Conservation (phyloP, 2,329 filamentous ascomycete species). For the Tympanopsis confertula region DNA sequence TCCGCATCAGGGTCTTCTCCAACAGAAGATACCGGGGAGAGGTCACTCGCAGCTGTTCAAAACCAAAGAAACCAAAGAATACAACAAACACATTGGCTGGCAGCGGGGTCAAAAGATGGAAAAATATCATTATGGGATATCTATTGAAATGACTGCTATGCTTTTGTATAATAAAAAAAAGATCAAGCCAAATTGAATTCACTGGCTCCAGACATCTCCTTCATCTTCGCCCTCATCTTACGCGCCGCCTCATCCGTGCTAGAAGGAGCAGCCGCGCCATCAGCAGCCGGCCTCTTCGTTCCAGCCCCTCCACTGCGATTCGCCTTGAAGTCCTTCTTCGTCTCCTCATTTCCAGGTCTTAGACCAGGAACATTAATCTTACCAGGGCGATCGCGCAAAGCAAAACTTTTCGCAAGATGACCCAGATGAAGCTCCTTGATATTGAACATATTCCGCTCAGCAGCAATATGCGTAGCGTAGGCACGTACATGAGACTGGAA, state of each 20-base stretch:
- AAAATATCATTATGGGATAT: constrained; percentile 94
- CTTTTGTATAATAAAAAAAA: neutral
- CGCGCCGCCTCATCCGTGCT: neutral
- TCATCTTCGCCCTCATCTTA: constrained; percentile 49
- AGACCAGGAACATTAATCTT: constrained; percentile 56
- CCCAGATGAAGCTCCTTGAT: constrained; percentile 84
- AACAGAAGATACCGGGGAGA: constrained; percentile 1
- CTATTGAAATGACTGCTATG: constrained; percentile 39
- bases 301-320: constrained; percentile 23
- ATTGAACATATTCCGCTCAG: constrained; percentile 78
- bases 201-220: constrained; percentile 40
- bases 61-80: constrained; percentile 49
- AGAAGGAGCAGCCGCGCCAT: constrained; percentile 1
- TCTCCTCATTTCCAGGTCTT: constrained; percentile 10
- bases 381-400: constrained; percentile 74
- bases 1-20: constrained; percentile 2
- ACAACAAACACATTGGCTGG: constrained; percentile 76
- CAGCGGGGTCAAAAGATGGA: constrained; percentile 83
- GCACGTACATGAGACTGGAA: constrained; percentile 89
- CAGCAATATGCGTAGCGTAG: constrained; percentile 84
- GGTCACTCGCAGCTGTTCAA: constrained; percentile 27
- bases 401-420: constrained; percentile 89
- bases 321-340: constrained; percentile 23
- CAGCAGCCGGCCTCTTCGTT: constrained; percentile 15
- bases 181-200: constrained; percentile 58